Percentiles rank a stretch among this genome's conserved stretches.
Conservation (phyloP, 2,329 filamentous ascomycete genomes). For the Colletotrichum destructivum region DNA sequence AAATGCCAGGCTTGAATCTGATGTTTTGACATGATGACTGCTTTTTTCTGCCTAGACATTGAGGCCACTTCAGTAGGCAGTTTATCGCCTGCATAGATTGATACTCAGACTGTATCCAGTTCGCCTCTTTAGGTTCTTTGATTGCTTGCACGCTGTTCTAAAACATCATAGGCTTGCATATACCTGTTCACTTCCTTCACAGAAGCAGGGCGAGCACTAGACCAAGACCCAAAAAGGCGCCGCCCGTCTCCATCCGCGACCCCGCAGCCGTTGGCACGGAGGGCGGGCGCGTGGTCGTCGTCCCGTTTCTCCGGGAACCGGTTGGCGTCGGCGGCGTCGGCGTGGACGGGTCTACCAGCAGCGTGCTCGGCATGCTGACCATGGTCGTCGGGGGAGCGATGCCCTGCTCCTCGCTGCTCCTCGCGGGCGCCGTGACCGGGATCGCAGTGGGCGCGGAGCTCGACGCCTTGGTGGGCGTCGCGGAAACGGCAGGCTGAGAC, state of each 20-base stretch:
- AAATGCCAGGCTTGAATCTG: too few species aligned
- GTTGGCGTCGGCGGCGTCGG: constrained; percentile 26
- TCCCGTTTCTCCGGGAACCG: constrained; percentile 17
- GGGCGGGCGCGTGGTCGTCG: constrained; percentile 13
- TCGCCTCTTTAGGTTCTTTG: too few species aligned
- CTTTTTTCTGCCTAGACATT: too few species aligned
- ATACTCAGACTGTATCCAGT: too few species aligned
- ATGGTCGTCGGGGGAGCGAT: constrained; percentile 29
- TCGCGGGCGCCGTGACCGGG: background rate
- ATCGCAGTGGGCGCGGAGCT: background rate
- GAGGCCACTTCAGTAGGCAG: too few species aligned
- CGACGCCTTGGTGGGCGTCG: background rate
- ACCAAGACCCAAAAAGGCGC: background rate
- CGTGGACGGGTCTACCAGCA: constrained; percentile 31
- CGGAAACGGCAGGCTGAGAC: constrained; percentile 15
- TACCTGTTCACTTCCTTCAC: background rate
- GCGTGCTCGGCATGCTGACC: constrained; percentile 24
- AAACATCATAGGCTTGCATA: too few species aligned
- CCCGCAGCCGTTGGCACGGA: constrained; percentile 23
- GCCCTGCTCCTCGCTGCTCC: constrained; percentile 8
- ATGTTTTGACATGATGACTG: too few species aligned
- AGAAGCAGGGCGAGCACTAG: constrained; percentile 4
- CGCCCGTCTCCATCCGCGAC: constrained; percentile 2
- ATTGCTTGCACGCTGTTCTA: too few species aligned
- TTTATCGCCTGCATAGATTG: too few species aligned